These are phyloP conservation scores for Scheffersomyces parashehatae DNA, from an alignment of 1,139 yeast genomes.

Conservation along the genomic window DNA sequence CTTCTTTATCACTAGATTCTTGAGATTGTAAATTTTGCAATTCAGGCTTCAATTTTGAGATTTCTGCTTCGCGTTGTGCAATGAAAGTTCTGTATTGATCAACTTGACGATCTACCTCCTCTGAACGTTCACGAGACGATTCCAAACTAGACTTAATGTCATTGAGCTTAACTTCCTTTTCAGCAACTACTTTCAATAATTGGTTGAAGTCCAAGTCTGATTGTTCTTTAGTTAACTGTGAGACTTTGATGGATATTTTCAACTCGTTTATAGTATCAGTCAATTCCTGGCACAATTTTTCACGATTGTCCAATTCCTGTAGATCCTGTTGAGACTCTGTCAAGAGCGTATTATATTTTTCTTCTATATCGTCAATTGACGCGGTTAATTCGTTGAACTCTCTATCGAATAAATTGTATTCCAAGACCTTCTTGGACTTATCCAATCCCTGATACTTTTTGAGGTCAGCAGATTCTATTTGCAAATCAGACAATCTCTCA, in stretches of 20 bases:
- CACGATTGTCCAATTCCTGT: constrained; percentile 49
- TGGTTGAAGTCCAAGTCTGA: constrained; percentile 53
- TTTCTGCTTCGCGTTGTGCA: constrained; percentile 20
- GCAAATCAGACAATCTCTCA: constrained; percentile 72
- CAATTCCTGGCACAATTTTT: constrained; percentile 44
- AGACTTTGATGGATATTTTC: constrained; percentile 36
- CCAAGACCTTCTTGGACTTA: constrained; percentile 66
- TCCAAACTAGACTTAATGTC: constrained; percentile 23
- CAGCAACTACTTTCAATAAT: constrained; percentile 37
- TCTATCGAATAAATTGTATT: constrained; percentile 75
- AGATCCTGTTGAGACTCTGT: constrained; percentile 46
- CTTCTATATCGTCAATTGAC: constrained; percentile 63
- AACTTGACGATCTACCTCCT: constrained; percentile 18
- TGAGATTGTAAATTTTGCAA: constrained; percentile 36
- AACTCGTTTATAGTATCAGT: constrained; percentile 48
- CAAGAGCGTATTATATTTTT: constrained; percentile 54
- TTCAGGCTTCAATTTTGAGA: constrained; percentile 39
- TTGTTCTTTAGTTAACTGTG: constrained; percentile 53
- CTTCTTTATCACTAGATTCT: constrained; percentile 43
- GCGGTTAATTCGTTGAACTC: constrained; percentile 64
- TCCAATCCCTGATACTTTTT: constrained; percentile 69
- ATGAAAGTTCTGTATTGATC: constrained; percentile 21
- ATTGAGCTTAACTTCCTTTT: constrained; percentile 41
- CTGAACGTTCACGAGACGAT: constrained; percentile 15
- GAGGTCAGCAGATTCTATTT: constrained; percentile 77